Percentiles rank a stretch among this genome's conserved stretches.
These are phyloP conservation scores for Polytrichum commune DNA, from an alignment of 225 moss, liverwort and hornwort species.

Conservation along the genomic window DNA sequence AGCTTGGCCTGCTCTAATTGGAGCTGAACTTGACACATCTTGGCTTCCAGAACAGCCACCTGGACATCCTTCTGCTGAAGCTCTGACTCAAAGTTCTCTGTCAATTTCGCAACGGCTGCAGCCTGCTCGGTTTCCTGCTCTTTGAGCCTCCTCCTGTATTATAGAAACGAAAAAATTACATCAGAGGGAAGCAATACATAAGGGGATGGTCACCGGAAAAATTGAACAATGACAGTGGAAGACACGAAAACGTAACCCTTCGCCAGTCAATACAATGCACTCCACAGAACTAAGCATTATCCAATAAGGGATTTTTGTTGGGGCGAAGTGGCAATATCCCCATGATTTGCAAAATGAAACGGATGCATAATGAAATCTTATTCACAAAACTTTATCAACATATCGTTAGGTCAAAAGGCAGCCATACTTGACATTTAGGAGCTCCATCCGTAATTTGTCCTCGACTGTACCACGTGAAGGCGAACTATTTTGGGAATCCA, in stretches of 20 bases:
- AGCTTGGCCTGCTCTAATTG: constrained; percentile 30
- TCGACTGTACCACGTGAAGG: no score
- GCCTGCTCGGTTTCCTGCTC: constrained; percentile 24
- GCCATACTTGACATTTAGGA: constrained; percentile 17
- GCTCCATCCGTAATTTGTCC: constrained; percentile 11
- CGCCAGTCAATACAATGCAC: no score
- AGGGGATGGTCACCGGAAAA: no score
- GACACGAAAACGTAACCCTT: no score
- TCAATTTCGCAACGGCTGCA: constrained; percentile 21
- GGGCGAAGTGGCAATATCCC: no score
- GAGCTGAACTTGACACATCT: constrained; percentile 27
- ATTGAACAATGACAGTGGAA: no score
- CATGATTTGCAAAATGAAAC: no score
- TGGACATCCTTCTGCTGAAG: constrained; percentile 34
- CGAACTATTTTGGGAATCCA: constrained; percentile 3
- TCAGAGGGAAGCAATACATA: constrained; percentile 10
- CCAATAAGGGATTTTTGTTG: no score
- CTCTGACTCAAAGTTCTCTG: constrained; percentile 22
- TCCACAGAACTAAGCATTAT: no score
- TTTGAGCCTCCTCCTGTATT: constrained; percentile 21
- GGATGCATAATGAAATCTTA: no score
- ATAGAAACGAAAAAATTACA: background rate
- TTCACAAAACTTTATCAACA: no score
- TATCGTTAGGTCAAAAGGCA: background rate
- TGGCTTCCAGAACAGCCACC: constrained; percentile 32